These are phyloP conservation scores for Entomortierella beljakovae DNA, from an alignment of 192 early-diverging fungal species.

Conservation along the genomic window DNA sequence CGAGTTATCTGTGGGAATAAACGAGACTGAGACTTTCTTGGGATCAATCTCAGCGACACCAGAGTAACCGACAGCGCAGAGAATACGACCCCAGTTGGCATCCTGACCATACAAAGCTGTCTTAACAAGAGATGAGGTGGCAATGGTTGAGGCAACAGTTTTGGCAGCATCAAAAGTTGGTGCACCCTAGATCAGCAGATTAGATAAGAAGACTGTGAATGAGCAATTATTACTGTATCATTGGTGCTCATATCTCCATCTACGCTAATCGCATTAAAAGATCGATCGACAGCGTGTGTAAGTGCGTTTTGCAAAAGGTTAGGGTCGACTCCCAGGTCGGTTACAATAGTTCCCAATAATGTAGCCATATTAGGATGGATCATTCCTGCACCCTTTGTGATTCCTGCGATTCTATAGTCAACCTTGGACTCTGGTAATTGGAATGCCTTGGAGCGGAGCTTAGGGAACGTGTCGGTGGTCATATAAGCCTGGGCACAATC, in stretches of 20 bases:
- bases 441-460: conserved; percentile 76
- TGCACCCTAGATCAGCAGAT: conserved; percentile 69
- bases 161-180: conserved; percentile 81
- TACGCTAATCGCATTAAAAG: conserved; percentile 95
- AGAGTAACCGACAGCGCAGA: conserved; percentile 92
- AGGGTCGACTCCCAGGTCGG: conserved; percentile 79
- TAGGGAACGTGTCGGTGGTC: conserved; percentile 99
- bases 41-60: conserved; percentile 79
- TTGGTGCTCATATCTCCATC: conserved; percentile 99
- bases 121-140: conserved; percentile 94
- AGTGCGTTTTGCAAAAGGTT: conserved; percentile 78
- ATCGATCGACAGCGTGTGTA: conserved; percentile 84
- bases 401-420: conserved; percentile 88
- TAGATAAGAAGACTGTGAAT: conserved; percentile 5
- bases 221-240: conserved; percentile 75
- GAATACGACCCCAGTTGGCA: conserved; percentile 97
- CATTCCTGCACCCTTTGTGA: conserved; percentile 98
- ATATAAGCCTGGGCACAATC: conserved; percentile 88
- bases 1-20: conserved; percentile 75
- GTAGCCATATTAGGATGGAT: conserved; percentile 99
- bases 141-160: conserved; percentile 85
- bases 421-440: conserved; percentile 58
- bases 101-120: conserved; percentile 97
- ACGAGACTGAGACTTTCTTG: conserved; percentile 76
- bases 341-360: conserved; percentile 87